Evolutionary conservation across 2,329 filamentous ascomycete species (phyloP).

Genomic region (Colletotrichum tropicale): DNA sequence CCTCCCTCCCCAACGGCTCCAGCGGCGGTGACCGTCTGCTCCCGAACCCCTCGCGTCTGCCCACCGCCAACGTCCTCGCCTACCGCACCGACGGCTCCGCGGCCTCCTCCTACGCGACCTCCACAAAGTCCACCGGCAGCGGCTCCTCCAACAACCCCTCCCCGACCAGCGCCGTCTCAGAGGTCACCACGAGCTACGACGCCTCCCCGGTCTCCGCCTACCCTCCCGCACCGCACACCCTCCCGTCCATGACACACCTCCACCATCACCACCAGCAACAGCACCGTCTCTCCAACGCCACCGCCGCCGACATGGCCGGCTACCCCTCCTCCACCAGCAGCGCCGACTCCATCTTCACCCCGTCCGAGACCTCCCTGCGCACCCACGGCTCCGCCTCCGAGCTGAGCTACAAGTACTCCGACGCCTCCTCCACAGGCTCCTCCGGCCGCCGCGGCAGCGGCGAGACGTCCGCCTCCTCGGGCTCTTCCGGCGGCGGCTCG

Average conservation of each 20-base stretch:
- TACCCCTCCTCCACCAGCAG: slow-evolving; percentile 14
- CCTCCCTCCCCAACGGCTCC: slow-evolving; percentile 37
- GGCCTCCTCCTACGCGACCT: neutral
- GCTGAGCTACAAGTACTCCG: slow-evolving; percentile 20
- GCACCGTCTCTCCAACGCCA: neutral
- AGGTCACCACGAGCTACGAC: neutral
- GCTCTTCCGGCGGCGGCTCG: neutral
- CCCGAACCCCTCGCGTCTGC: slow-evolving; percentile 37
- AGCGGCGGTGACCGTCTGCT: slow-evolving; percentile 33
- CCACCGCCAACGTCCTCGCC: slow-evolving; percentile 31
- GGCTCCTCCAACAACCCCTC: slow-evolving; percentile 4
- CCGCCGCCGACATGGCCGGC: neutral
- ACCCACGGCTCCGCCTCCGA: slow-evolving; percentile 14
- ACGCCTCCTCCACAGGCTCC: neutral
- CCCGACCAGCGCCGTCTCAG: slow-evolving; percentile 1
- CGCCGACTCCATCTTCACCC: slow-evolving; percentile 18
- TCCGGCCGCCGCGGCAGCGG: slow-evolving; percentile 9
- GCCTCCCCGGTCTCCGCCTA: slow-evolving; percentile 2
- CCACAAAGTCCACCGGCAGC: slow-evolving; percentile 1
- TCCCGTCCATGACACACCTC: slow-evolving; percentile 11
- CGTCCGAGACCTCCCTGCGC: slow-evolving; percentile 15
- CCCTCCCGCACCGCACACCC: neutral
- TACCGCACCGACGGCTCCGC: slow-evolving; percentile 5
- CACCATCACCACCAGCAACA: neutral
- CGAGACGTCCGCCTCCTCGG: neutral